Evolutionary conservation across 208 protist genomes (phyloP), one percentile per base, ranked within the genome.

Genomic region (Wallacemonas collosoma): DNA sequence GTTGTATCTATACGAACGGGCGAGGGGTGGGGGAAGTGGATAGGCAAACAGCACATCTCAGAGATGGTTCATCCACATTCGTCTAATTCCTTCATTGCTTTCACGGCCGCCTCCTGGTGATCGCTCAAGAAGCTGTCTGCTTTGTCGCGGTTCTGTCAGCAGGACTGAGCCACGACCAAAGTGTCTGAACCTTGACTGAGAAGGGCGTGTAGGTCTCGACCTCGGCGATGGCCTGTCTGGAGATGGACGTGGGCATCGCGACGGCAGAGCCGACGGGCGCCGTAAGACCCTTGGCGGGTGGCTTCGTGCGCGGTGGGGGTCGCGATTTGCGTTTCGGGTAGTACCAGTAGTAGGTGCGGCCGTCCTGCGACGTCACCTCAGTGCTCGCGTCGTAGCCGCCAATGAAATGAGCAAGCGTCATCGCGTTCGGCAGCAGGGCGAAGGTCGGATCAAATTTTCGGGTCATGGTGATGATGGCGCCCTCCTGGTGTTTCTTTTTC

Each of bases 391-490:
- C 65, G 57, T 80, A 80, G 39, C 61, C 61, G 44, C 14, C 39
- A 15, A 79, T 58, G 45, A 64, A 79, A 41, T 72, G 66, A 39
- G 71, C 57, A 41, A 87, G 75, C 9, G 47, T 50, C 39, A 63
- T 14, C n/a, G 73, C 75, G 38, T 76, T 66, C 2, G 78, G 78
- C 9, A 87, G 47, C 38, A 82, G 68, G 15, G 26, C 44, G 6
- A 82, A 82, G 1, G 69, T 60, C 5, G 35, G 26, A 36, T 65
- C 68, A 75, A 85, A 72, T 14, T 11, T 38, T 3, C 83, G 74
- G 12, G 43, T 67, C 75, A 83, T 80, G 5, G 73, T 65, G 65
- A 71, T 45, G 40, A 8, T 35, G 2, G 44, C 40, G 12, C 60
- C 60, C 9, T 5, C 4, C 12, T 57, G 61, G 38, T n/a, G n/a